Percentiles rank a stretch among this genome's conserved stretches.
These are phyloP conservation scores for Beauveria varroae DNA, from an alignment of 2,329 filamentous ascomycete species.

Conservation along the genomic window DNA sequence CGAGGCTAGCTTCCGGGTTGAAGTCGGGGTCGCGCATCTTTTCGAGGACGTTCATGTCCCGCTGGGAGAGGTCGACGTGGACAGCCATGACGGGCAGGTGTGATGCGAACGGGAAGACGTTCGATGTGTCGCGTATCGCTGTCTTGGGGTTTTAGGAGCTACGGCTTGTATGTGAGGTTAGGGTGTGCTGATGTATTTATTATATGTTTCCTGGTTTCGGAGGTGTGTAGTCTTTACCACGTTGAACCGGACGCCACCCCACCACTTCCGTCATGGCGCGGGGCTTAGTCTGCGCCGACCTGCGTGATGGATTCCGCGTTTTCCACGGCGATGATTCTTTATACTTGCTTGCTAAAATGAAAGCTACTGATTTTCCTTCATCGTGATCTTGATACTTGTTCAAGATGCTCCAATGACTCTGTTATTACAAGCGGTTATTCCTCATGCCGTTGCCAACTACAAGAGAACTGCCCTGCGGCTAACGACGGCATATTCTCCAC, in stretches of 20 bases:
- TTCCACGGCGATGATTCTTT: not conserved
- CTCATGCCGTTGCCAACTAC: too few relatives aligned
- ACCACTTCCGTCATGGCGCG: constrained; percentile 7
- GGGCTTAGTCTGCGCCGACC: not conserved
- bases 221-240: too few relatives aligned
- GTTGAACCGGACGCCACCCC: constrained; percentile 1
- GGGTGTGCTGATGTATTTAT: not conserved
- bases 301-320: not conserved
- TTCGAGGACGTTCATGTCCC: constrained; percentile 55
- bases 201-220: not conserved
- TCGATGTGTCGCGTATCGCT: too few relatives aligned
- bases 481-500: too few relatives aligned
- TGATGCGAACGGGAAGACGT: too few relatives aligned
- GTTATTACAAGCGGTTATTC: too few relatives aligned
- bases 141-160: too few relatives aligned
- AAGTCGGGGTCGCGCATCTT: constrained; percentile 62
- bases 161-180: too few relatives aligned
- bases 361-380: not conserved
- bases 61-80: constrained; percentile 41
- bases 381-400: not conserved
- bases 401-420: too few relatives aligned
- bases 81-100: constrained; percentile 33
- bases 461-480: too few relatives aligned
- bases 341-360: not conserved
- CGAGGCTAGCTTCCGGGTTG: constrained; percentile 45